phyloP scores from a whole-genome alignment of 2,329 filamentous ascomycete species.

The Cercospora nicotianae region DNA sequence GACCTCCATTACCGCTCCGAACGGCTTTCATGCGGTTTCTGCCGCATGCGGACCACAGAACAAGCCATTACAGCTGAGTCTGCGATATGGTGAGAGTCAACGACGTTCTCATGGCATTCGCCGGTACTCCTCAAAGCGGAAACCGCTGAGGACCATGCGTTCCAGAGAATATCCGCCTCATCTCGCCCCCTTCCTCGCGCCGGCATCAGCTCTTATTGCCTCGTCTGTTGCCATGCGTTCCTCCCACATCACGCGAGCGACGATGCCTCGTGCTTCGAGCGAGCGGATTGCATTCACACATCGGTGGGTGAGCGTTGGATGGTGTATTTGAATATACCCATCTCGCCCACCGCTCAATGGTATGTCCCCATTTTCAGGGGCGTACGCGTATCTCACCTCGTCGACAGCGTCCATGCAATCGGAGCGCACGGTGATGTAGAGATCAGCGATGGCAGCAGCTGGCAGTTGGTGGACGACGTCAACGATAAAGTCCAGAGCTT shows the following conservation, averaged over 20 bases:
- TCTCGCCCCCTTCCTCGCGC: conserved; percentile 5
- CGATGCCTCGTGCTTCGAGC: conserved; percentile 7
- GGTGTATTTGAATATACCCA: not conserved
- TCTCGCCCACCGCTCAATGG: not conserved
- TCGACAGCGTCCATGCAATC: conserved; percentile 6
- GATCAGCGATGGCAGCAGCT: not conserved
- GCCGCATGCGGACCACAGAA: not conserved
- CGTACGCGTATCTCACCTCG: conserved; percentile 10
- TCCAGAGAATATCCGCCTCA: not conserved
- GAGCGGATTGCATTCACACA: conserved; percentile 3
- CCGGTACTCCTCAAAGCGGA: not conserved
- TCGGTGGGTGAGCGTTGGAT: not conserved
- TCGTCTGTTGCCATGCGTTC: not conserved
- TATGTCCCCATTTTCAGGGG: not conserved
- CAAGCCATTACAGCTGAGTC: conserved; percentile 8
- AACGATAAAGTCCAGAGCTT: not conserved
- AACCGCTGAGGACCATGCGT: not conserved
- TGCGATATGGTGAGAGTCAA: not conserved
- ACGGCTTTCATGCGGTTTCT: conserved; percentile 2
- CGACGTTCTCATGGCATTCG: not conserved
- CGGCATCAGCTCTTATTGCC: conserved; percentile 5
- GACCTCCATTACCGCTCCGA: conserved; percentile 7
- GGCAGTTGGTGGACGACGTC: not conserved
- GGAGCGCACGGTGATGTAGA: conserved; percentile 6
- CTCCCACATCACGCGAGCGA: conserved; percentile 10